These are phyloP conservation scores for Hypocreales sp. DNA, from an alignment of 2,329 filamentous ascomycete species.

Conservation along the genomic window DNA sequence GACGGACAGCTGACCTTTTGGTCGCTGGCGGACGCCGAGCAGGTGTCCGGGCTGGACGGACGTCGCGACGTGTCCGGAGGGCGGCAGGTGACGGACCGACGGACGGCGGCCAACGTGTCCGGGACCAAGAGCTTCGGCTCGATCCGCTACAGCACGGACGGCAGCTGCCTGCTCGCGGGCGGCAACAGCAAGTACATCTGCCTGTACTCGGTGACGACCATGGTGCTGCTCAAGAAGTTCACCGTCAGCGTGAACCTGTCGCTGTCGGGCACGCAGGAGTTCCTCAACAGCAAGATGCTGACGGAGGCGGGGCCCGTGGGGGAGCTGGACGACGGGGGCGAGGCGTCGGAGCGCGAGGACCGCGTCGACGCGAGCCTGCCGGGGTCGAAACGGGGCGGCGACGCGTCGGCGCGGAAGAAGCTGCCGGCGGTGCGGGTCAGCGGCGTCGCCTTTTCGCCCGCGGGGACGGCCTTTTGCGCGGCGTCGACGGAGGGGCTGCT, in stretches of 20 bases:
- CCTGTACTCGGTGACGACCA: slow-evolving; percentile 85
- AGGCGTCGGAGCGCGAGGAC: slow-evolving; percentile 79
- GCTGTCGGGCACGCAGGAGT: slow-evolving; percentile 89
- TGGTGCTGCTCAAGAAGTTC: slow-evolving; percentile 85
- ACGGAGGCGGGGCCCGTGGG: slow-evolving; percentile 78
- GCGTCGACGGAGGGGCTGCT: slow-evolving; percentile 88
- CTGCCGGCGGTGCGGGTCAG: slow-evolving; percentile 74
- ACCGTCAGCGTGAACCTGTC: slow-evolving; percentile 95
- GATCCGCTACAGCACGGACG: slow-evolving; percentile 84
- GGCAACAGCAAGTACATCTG: slow-evolving; percentile 99
- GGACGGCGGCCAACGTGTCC: slow-evolving; percentile 79
- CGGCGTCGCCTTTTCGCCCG: slow-evolving; percentile 74
- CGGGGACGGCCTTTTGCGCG: slow-evolving; percentile 82
- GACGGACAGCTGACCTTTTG: slow-evolving; percentile 94
- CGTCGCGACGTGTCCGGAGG: slow-evolving; percentile 87
- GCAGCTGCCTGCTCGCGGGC: slow-evolving; percentile 74
- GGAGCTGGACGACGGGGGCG: slow-evolving; percentile 76
- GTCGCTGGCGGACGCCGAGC: slow-evolving; percentile 76
- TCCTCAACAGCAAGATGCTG: slow-evolving; percentile 80
- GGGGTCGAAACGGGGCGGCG: slow-evolving; percentile 68
- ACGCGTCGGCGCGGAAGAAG: slow-evolving; percentile 63
- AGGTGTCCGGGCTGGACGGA: slow-evolving; percentile 75
- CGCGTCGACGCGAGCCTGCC: slow-evolving; percentile 67
- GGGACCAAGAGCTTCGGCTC: slow-evolving; percentile 84
- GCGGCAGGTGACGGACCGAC: slow-evolving; percentile 71